phyloP scores from a whole-genome alignment of 352 stramenopile genomes.

The Detonula confervacea region DNA sequence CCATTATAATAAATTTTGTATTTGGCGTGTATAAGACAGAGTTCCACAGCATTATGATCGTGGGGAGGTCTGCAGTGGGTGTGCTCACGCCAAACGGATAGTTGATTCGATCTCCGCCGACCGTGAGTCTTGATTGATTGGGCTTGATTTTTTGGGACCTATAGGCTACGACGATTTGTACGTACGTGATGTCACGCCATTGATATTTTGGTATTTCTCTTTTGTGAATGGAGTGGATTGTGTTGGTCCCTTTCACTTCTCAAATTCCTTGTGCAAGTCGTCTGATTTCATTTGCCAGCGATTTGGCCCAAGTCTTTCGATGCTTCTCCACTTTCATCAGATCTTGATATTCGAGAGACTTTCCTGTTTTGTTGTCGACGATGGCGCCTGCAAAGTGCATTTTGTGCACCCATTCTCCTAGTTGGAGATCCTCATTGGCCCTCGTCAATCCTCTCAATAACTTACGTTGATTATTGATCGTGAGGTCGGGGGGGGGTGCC shows the following conservation, averaged over 20 bases:
- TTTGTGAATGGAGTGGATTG: constrained; percentile 28
- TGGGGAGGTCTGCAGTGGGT: neutral
- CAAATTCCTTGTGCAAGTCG: constrained; percentile 6
- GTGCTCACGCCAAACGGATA: constrained; percentile 8
- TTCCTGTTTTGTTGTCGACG: neutral
- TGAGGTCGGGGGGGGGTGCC: no score
- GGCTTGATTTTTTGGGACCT: constrained; percentile 1
- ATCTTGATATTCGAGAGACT: constrained; percentile 4
- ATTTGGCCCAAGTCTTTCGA: neutral
- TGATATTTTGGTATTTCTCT: constrained; percentile 13
- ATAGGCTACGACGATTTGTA: neutral
- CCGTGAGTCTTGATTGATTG: constrained; percentile 1
- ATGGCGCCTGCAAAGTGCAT: neutral
- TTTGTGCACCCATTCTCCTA: neutral
- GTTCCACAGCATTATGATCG: constrained; percentile 35
- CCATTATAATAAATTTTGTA: constrained; percentile 32
- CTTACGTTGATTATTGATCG: no score
- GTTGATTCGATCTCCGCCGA: constrained; percentile 19
- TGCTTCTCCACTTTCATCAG: neutral
- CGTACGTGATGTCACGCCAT: constrained; percentile 20
- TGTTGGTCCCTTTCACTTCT: constrained; percentile 31
- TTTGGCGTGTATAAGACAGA: constrained; percentile 16
- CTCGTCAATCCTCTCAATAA: no score
- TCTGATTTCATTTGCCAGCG: constrained; percentile 2
- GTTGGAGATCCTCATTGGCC: neutral